A percentile compares a stretch with the other conserved stretches of the same genome.
Conservation (phyloP, 495 filamentous ascomycete genomes). For the Letharia columbiana region DNA sequence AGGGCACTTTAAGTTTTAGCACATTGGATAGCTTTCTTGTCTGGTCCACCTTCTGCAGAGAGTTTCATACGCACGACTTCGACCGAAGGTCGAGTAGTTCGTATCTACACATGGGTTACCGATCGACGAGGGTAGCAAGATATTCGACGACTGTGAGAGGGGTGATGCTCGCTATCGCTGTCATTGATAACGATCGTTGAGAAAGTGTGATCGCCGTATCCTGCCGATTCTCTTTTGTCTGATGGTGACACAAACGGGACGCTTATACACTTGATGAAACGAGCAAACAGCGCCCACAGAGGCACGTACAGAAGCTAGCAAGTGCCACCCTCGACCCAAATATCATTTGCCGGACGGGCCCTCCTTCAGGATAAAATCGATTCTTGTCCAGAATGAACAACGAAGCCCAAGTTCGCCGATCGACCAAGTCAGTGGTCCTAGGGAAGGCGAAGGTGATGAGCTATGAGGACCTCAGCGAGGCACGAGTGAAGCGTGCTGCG, state of each 20-base stretch:
- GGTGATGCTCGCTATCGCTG: too few relatives aligned
- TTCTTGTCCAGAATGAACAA: slow-evolving; percentile 29
- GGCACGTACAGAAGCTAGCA: slow-evolving; percentile 9
- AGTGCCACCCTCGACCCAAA: slow-evolving; percentile 9
- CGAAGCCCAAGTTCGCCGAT: slow-evolving; percentile 30
- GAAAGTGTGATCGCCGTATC: too few relatives aligned
- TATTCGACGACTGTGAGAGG: too few relatives aligned
- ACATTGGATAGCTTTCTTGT: too few relatives aligned
- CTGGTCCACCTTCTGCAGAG: too few relatives aligned
- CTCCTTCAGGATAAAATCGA: slow-evolving; percentile 4
- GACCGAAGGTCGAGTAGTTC: too few relatives aligned
- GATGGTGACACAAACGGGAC: slow-evolving; percentile 24
- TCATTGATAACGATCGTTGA: too few relatives aligned
- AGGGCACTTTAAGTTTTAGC: too few relatives aligned
- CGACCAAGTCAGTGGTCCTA: slow-evolving; percentile 27
- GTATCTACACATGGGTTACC: too few relatives aligned
- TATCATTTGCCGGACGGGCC: neutral
- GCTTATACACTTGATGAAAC: slow-evolving; percentile 26
- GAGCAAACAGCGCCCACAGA: slow-evolving; percentile 1
- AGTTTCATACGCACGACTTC: too few relatives aligned
- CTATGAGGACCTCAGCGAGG: slow-evolving; percentile 1
- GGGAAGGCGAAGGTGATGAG: slow-evolving; percentile 29
- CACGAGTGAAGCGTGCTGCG: slow-evolving; percentile 6
- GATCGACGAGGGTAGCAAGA: too few relatives aligned
- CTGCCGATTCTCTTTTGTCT: too few relatives aligned